Percentiles rank a stretch among this genome's conserved stretches.
Evolutionary conservation across 1,284 basidiomycete species (phyloP).

Genomic region (Vanrija sp.): DNA sequence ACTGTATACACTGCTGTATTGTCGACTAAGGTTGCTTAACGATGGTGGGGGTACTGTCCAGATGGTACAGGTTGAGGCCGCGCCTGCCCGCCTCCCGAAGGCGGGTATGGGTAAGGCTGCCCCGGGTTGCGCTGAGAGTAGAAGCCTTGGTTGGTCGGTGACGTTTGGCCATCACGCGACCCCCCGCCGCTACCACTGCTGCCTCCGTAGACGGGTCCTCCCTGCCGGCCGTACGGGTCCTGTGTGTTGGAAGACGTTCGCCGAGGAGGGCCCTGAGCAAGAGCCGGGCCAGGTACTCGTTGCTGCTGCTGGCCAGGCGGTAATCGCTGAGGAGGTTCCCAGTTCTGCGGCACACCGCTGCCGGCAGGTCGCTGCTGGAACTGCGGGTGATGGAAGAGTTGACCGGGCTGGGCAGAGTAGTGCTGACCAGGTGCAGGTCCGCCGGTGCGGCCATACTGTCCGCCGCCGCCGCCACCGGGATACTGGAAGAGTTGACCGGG

Average conservation of each 20-base stretch:
- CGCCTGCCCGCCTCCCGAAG: neutral
- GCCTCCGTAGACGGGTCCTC: too few species aligned
- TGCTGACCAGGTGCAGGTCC: constrained; percentile 34
- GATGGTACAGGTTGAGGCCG: constrained; percentile 12
- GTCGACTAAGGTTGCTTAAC: neutral
- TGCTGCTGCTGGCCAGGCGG: constrained; percentile 18
- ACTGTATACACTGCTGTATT: too few species aligned
- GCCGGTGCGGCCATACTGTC: neutral
- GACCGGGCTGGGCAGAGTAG: constrained; percentile 31
- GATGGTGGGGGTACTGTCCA: constrained; percentile 19
- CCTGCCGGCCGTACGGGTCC: constrained; percentile 10
- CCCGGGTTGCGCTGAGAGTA: constrained; percentile 1
- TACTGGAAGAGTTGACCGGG: constrained; percentile 49
- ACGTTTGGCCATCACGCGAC: constrained; percentile 5
- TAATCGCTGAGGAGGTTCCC: constrained; percentile 24
- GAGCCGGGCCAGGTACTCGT: neutral
- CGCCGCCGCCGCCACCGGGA: constrained; percentile 18
- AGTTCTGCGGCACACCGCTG: constrained; percentile 1
- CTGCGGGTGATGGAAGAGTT: constrained; percentile 38
- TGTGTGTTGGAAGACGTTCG: constrained; percentile 5
- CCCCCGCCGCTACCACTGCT: neutral
- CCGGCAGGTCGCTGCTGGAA: constrained; percentile 15
- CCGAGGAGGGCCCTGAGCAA: constrained; percentile 13
- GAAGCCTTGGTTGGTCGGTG: constrained; percentile 15
- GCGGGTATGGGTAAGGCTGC: constrained; percentile 6